A percentile compares a stretch with the other conserved stretches of the same genome.
Evolutionary conservation across 1,284 basidiomycete species (phyloP).

Genomic region (Megacollybia platyphylla): DNA sequence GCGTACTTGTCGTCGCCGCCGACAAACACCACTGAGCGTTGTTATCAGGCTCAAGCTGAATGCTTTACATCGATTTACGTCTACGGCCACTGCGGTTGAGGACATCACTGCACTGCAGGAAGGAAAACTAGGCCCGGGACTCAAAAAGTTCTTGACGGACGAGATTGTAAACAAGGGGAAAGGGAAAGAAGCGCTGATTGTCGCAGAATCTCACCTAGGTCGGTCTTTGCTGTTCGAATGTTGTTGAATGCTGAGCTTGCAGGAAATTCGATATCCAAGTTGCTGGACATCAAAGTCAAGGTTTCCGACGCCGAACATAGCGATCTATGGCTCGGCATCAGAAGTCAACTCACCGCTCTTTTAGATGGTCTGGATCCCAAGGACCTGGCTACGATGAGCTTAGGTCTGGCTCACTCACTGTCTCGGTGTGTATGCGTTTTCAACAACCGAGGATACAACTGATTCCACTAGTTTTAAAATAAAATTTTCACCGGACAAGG

Average conservation of each 20-base stretch:
- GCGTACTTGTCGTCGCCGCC: slow-evolving; percentile 19
- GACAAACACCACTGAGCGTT: background rate
- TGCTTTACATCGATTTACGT: slow-evolving; percentile 92
- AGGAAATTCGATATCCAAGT: slow-evolving; percentile 86
- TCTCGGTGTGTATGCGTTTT: slow-evolving; percentile 47
- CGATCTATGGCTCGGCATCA: slow-evolving; percentile 95
- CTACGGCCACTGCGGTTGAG: slow-evolving; percentile 97
- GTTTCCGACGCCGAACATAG: slow-evolving; percentile 26
- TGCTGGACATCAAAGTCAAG: slow-evolving; percentile 83
- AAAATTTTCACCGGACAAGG: slow-evolving; percentile 99
- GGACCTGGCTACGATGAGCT: slow-evolving; percentile 93
- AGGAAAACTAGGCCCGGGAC: slow-evolving; percentile 84
- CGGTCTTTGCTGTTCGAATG: slow-evolving; percentile 15
- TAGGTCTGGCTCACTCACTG: slow-evolving; percentile 93
- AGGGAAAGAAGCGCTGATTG: slow-evolving; percentile 79
- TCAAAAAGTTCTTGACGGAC: slow-evolving; percentile 89
- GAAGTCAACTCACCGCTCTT: slow-evolving; percentile 77
- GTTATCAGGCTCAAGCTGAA: slow-evolving; percentile 76
- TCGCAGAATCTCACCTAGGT: slow-evolving; percentile 90
- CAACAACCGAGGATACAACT: background rate
- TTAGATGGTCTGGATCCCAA: slow-evolving; percentile 89
- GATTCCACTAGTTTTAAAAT: slow-evolving; percentile 74
- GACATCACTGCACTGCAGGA: slow-evolving; percentile 90
- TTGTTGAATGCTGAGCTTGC: slow-evolving; percentile 6
- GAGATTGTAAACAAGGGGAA: slow-evolving; percentile 83